Base-by-base conservation (phyloP, 1,284 basidiomycete genomes). In the Trametes hirsuta region DNA sequence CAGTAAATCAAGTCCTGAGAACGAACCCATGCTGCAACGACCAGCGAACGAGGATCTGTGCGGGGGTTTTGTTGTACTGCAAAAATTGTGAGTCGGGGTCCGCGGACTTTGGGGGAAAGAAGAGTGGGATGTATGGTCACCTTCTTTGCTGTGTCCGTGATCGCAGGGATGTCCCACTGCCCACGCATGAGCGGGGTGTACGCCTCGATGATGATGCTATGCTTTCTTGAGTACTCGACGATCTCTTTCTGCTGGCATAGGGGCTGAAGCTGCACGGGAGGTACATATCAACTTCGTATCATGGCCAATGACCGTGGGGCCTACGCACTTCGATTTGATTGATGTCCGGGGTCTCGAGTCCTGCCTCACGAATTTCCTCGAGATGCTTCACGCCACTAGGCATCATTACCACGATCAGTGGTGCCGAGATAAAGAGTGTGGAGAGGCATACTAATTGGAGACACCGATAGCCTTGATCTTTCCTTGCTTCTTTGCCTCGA, bases 231-330 rank as follows among this genome's bases (percentile, higher is more conserved):
- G 72, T 91, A 95, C 21, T 83, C 78, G 36, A 93, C 91, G 60
- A 95, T 93, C 14, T 85, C 81, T 49, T 79, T 79, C 64, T 94
- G 92, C 70, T 95, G 93, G 75, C 91, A 94, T 66, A 90, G 85
- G 0, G 94, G 93, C 68, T 95, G 93, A 4, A 94, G 79, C 85
- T 93, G 68, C 42, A n/a, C 10, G 6, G 15, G 44, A 10, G 18
- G 36, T 37, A 35, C 15, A 18, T 46, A 15, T 22, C 24, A n/a
- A 21, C 40, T 21, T 24, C 21, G 18, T 5, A 24, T 9, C 24
- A 40, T 9, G 11, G 21, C 30, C 25, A 8, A 12, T 18, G 18
- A 18, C 14, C 15, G 21, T 6, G 18, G 25, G 18, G 9, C 15
- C 12, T 35, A 30, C 39, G 22, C 66, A 84, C 87, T 78, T 94